A percentile compares a stretch with the other conserved stretches of the same genome.
phyloP scores from a whole-genome alignment of 805 yeast species.

The Wickerhamiella cacticola region DNA sequence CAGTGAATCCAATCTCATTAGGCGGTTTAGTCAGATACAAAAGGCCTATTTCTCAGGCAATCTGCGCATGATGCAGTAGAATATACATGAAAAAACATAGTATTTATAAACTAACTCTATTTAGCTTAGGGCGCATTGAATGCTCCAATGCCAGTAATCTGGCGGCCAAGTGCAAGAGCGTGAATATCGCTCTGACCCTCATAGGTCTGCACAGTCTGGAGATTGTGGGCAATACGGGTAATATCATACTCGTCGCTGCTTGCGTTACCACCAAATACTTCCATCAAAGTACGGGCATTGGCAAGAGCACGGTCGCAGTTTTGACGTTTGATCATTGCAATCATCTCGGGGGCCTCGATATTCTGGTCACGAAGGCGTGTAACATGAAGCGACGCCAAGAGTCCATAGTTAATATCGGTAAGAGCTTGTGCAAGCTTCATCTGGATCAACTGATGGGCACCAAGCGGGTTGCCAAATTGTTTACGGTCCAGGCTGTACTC shows the following conservation, averaged over 20 bases:
- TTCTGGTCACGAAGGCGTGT: constrained; percentile 33
- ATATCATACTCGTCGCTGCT: constrained; percentile 36
- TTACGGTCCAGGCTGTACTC: constrained; percentile 32
- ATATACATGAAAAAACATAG: too few species aligned
- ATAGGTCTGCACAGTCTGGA: constrained; percentile 36
- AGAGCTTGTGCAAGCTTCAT: constrained; percentile 35
- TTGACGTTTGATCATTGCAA: constrained; percentile 34
- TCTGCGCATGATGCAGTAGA: too few species aligned
- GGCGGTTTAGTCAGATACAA: neutral
- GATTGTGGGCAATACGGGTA: constrained; percentile 33
- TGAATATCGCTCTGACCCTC: constrained; percentile 38
- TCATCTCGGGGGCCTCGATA: constrained; percentile 33
- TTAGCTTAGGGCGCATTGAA: constrained; percentile 17
- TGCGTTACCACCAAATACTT: constrained; percentile 37
- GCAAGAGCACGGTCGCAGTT: constrained; percentile 34
- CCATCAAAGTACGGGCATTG: constrained; percentile 32
- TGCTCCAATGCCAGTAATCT: constrained; percentile 33
- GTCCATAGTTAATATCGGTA: constrained; percentile 33
- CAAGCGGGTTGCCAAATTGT: constrained; percentile 34
- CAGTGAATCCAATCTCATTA: neutral
- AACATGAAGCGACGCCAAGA: constrained; percentile 32
- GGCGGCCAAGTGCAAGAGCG: constrained; percentile 33
- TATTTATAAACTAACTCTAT: neutral
- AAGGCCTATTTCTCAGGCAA: too few species aligned
- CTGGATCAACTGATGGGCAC: constrained; percentile 33